Percentiles rank a stretch among this genome's conserved stretches.
Conservation (phyloP, 106 monocot species). For the Posidonia australis region DNA sequence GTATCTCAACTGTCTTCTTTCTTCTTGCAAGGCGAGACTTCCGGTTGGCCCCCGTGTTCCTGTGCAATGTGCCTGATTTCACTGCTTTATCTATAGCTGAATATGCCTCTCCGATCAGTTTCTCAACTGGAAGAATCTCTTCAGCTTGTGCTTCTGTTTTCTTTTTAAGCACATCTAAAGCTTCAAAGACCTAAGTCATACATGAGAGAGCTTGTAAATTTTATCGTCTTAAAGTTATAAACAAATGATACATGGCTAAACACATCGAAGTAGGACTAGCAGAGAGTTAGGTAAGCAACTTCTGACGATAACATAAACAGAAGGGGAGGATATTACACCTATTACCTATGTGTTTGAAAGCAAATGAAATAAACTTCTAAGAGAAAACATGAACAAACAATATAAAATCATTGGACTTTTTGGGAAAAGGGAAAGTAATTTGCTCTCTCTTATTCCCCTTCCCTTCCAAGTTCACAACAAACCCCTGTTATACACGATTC, state of each 20-base stretch:
- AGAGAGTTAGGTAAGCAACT: too few species aligned
- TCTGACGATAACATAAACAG: too few species aligned
- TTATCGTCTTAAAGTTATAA: not conserved
- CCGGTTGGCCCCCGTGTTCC: conserved; percentile 71
- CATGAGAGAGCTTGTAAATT: not conserved
- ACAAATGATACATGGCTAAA: not conserved
- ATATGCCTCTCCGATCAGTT: conserved; percentile 65
- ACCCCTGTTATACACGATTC: too few species aligned
- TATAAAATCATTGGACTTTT: too few species aligned
- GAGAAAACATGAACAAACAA: too few species aligned
- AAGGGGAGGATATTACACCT: too few species aligned
- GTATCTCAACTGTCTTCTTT: conserved; percentile 78
- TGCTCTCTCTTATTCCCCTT: too few species aligned
- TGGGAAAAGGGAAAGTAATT: too few species aligned
- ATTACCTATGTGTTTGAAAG: too few species aligned
- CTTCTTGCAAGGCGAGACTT: conserved; percentile 79
- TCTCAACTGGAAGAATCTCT: conserved; percentile 61
- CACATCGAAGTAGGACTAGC: too few species aligned
- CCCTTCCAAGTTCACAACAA: too few species aligned
- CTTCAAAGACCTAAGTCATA: conserved; percentile 46
- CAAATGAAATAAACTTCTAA: too few species aligned
- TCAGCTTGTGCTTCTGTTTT: conserved; percentile 50
- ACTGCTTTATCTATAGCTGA: conserved; percentile 85
- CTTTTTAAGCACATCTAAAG: conserved; percentile 53
- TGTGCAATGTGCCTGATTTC: conserved; percentile 60